A percentile compares a stretch with the other conserved stretches of the same genome.
These are phyloP conservation scores for Paraglomus brasilianum DNA, from an alignment of 192 early-diverging fungal genomes.

Conservation along the genomic window DNA sequence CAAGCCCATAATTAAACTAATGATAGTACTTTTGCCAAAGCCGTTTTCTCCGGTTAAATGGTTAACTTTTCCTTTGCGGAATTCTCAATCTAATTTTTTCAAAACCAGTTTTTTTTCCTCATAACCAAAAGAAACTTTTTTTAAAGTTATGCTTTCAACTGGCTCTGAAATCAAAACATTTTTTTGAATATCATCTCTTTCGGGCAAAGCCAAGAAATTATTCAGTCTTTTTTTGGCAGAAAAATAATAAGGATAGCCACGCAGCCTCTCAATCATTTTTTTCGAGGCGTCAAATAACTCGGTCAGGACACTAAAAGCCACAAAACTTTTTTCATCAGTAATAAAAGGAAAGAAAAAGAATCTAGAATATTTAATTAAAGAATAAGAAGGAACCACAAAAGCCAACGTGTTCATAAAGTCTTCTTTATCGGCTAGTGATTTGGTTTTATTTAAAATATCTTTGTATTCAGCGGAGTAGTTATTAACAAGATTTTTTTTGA, in stretches of 20 bases:
- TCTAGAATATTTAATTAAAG: not conserved
- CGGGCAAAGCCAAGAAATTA: not conserved
- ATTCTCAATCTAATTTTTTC: constrained; percentile 1
- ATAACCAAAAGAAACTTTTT: constrained; percentile 16
- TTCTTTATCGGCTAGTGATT: not conserved
- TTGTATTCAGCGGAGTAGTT: not conserved
- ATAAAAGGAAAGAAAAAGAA: constrained; percentile 17
- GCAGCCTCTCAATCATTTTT: not conserved
- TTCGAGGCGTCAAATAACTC: not conserved
- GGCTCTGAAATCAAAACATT: not conserved
- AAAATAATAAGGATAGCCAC: not conserved
- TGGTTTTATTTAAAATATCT: not conserved
- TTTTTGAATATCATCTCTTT: constrained; percentile 14
- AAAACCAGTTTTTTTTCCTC: not conserved
- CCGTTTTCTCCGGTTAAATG: not conserved
- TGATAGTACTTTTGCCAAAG: constrained; percentile 5
- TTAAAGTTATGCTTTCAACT: not conserved
- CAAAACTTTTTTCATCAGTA: not conserved
- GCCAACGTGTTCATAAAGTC: not conserved
- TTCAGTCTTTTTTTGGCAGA: not conserved
- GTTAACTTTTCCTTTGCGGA: not conserved
- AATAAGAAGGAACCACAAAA: constrained; percentile 16
- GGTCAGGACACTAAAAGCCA: not conserved
- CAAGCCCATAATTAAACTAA: constrained; percentile 21
- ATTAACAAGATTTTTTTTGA: not conserved